Conservation (phyloP, 805 yeast species). For the Hanseniaspora thailandica region DNA sequence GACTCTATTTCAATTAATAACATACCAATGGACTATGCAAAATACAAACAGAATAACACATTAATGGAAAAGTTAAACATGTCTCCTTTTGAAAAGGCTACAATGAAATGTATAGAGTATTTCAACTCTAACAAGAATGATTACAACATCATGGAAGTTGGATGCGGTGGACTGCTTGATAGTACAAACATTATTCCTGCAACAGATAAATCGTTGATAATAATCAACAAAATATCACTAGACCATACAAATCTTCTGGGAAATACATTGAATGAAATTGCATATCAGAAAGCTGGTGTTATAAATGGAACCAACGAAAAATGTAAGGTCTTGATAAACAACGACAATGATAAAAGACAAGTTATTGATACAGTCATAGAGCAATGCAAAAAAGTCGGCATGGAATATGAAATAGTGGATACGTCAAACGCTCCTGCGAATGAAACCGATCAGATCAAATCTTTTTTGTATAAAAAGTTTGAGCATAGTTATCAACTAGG, state of each 20-base stretch:
- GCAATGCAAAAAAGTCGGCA: slow-evolving; percentile 28
- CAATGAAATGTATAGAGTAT: slow-evolving; percentile 73
- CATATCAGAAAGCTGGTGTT: slow-evolving; percentile 77
- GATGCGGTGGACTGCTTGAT: slow-evolving; percentile 81
- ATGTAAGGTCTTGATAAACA: slow-evolving; percentile 58
- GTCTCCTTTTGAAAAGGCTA: slow-evolving; percentile 77
- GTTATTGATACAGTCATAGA: slow-evolving; percentile 39
- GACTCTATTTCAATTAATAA: slow-evolving; percentile 68
- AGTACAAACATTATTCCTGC: slow-evolving; percentile 66
- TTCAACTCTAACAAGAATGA: slow-evolving; percentile 51
- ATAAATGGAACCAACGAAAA: slow-evolving; percentile 39
- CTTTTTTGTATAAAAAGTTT: slow-evolving; percentile 39
- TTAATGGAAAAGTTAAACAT: slow-evolving; percentile 41
- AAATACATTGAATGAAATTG: slow-evolving; percentile 49
- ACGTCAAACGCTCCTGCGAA: slow-evolving; percentile 20
- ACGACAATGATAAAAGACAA: slow-evolving; percentile 38
- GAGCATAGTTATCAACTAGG: slow-evolving; percentile 61
- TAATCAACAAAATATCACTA: slow-evolving; percentile 71
- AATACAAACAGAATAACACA: slow-evolving; percentile 41
- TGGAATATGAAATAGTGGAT: slow-evolving; percentile 25
- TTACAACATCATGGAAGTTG: slow-evolving; percentile 83
- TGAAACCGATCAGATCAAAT: slow-evolving; percentile 25
- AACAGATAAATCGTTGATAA: slow-evolving; percentile 46
- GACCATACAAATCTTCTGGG: slow-evolving; percentile 82
- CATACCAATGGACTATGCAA: slow-evolving; percentile 36